A percentile compares a stretch with the other conserved stretches of the same genome.
Conservation (phyloP, 208 protist genomes). For the Leptomonas seymouri region DNA sequence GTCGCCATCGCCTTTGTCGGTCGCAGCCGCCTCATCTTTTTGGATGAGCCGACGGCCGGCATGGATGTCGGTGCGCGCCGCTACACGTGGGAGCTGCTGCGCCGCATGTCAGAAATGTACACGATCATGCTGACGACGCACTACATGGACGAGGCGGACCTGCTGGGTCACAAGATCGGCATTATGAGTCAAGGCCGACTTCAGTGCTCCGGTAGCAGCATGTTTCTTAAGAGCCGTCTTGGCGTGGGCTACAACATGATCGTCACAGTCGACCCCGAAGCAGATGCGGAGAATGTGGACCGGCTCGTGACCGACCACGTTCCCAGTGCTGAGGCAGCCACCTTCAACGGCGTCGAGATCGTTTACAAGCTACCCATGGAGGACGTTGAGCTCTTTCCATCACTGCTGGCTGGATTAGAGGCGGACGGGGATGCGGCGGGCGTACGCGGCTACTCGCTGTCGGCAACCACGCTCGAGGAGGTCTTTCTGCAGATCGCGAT, state of each 20-base stretch:
- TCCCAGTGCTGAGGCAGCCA: slow-evolving; percentile 26
- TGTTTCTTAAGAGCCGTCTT: slow-evolving; percentile 60
- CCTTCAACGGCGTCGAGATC: slow-evolving; percentile 42
- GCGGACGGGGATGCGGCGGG: slow-evolving; percentile 26
- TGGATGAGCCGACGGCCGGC: slow-evolving; percentile 91
- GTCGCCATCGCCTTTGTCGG: slow-evolving; percentile 90
- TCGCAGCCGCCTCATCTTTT: slow-evolving; percentile 73
- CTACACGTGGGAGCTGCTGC: slow-evolving; percentile 85
- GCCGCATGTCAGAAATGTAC: slow-evolving; percentile 40
- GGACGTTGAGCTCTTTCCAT: slow-evolving; percentile 35
- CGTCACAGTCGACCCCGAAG: slow-evolving; percentile 40
- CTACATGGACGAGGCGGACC: slow-evolving; percentile 98
- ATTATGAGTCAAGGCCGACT: slow-evolving; percentile 85
- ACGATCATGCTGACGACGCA: slow-evolving; percentile 90
- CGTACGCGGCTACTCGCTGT: slow-evolving; percentile 56
- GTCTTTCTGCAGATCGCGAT: slow-evolving; percentile 68
- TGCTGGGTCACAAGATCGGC: slow-evolving; percentile 90
- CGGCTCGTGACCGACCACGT: slow-evolving; percentile 24
- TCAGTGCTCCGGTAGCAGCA: slow-evolving; percentile 55
- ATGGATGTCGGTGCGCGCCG: slow-evolving; percentile 86
- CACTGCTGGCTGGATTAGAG: slow-evolving; percentile 50
- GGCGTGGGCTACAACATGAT: slow-evolving; percentile 62
- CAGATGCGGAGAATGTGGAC: slow-evolving; percentile 28
- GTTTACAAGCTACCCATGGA: slow-evolving; percentile 47
- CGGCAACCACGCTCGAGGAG: slow-evolving; percentile 77